Conservation (phyloP, 129 eudicot species). For the Apium graveolens region DNA sequence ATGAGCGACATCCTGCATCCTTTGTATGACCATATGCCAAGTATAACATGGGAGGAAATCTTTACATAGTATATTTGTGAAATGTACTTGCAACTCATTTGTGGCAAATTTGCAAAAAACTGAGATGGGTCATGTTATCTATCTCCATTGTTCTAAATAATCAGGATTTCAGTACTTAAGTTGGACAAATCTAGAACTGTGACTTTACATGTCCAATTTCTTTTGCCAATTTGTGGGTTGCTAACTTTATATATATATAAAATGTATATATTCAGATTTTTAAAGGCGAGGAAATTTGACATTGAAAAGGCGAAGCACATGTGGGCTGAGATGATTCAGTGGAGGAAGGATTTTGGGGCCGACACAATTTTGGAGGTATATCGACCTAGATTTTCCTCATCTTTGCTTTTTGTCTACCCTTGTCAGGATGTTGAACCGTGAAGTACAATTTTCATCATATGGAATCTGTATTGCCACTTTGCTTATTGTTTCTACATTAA, state of each 20-base stretch:
- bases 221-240: neutral
- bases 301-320: slow-evolving; percentile 64
- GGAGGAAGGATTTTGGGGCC: slow-evolving; percentile 63
- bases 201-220: neutral
- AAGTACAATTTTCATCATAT: neutral
- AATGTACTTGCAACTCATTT: neutral
- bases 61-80: neutral
- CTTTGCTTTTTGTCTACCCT: neutral
- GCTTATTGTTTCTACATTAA: neutral
- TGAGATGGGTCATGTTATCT: neutral
- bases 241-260: neutral
- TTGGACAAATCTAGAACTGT: neutral
- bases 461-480: neutral
- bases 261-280: slow-evolving; percentile 34
- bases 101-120: neutral
- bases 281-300: slow-evolving; percentile 66
- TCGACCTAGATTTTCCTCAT: neutral
- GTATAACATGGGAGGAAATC: neutral
- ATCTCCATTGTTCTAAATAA: neutral
- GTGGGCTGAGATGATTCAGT: slow-evolving; percentile 75
- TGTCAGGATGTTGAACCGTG: neutral
- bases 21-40: neutral
- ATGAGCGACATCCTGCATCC: neutral
- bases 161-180: neutral
- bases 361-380: slow-evolving; percentile 55